These are phyloP conservation scores for Venturia asperata DNA, from an alignment of 2,329 filamentous ascomycete species.

Conservation along the genomic window DNA sequence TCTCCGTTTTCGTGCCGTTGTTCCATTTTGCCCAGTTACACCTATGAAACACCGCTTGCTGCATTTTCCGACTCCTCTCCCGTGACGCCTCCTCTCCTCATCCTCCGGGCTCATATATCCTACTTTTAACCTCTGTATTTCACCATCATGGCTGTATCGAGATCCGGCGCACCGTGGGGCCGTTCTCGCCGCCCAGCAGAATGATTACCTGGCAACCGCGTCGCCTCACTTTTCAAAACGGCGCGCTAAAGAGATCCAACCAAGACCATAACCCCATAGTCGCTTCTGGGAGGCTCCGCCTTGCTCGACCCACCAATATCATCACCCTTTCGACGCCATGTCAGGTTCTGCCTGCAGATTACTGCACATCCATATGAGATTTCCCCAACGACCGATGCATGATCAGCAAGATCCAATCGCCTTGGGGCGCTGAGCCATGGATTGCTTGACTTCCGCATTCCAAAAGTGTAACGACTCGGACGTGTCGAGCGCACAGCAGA, in stretches of 20 bases:
- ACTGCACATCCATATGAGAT: background rate
- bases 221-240: constrained; percentile 8
- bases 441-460: background rate
- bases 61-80: background rate
- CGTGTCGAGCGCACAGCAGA: background rate
- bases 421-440: constrained; percentile 6
- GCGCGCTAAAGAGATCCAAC: background rate
- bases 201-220: background rate
- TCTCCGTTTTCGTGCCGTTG: too few relatives aligned
- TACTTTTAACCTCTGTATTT: background rate
- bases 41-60: background rate
- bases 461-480: background rate
- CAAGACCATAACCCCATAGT: background rate
- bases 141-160: background rate
- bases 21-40: background rate
- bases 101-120: background rate
- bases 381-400: background rate
- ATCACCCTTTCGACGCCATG: background rate
- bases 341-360: background rate
- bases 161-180: background rate
- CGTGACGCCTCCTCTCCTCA: background rate
- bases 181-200: background rate
- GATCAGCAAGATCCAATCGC: constrained; percentile 2
- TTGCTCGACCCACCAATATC: constrained; percentile 5
- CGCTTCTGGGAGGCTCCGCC: background rate